Evolutionary conservation across 306 rosid species (phyloP).

Genomic region (Inga leiocalycina): DNA sequence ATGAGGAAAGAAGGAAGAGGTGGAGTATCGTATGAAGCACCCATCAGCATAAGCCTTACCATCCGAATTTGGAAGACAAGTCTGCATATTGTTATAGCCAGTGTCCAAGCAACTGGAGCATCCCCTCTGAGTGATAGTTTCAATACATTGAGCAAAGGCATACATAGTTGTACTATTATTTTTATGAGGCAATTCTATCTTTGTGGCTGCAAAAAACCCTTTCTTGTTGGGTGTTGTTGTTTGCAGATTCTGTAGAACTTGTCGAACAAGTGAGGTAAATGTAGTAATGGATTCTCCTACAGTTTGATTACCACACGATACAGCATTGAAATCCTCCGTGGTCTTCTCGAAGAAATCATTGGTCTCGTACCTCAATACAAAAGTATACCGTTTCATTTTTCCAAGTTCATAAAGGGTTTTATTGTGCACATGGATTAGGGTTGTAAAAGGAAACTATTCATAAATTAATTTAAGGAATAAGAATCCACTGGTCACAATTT

Average conservation of each 20-base stretch:
- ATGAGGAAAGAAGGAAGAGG: neutral
- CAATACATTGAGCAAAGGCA: neutral
- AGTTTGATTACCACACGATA: neutral
- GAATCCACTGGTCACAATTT: neutral
- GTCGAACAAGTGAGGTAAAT: neutral
- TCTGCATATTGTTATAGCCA: neutral
- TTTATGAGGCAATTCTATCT: neutral
- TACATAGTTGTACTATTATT: neutral
- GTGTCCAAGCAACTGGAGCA: neutral
- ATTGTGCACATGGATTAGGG: neutral
- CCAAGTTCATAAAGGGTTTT: neutral
- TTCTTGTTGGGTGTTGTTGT: neutral
- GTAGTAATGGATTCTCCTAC: neutral
- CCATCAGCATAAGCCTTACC: neutral
- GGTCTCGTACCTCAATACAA: no score
- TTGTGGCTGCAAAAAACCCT: slow-evolving; percentile 30
- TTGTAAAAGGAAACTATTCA: neutral
- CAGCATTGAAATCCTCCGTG: no score
- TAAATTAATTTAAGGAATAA: neutral
- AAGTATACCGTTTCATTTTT: neutral
- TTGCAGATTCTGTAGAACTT: neutral
- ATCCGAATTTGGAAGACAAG: neutral
- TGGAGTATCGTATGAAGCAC: neutral
- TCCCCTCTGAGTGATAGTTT: neutral
- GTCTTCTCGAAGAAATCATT: no score